Conservation (phyloP, 306 rosid genomes). For the Heteromeles arbutifolia region DNA sequence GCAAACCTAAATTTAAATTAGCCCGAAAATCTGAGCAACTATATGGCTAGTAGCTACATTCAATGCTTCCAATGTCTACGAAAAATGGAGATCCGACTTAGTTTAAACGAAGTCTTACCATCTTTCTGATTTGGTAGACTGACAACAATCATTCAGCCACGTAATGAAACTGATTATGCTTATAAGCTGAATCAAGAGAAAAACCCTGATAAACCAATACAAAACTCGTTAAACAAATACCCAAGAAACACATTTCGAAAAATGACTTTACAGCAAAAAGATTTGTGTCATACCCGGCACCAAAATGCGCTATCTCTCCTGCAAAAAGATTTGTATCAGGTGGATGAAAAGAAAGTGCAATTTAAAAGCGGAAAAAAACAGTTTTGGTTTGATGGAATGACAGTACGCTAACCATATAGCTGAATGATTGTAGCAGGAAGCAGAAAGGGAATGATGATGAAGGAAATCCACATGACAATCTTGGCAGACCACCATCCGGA, state of each 20-base stretch:
- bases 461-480: conserved; percentile 46
- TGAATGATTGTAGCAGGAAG: conserved; percentile 70
- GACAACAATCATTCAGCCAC: conserved; percentile 71
- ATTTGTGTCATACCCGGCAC: too few relatives aligned
- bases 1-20: conserved; percentile 7
- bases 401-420: conserved; percentile 65
- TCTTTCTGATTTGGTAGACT: conserved; percentile 58
- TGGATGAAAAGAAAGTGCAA: not conserved
- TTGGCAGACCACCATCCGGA: conserved; percentile 97
- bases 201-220: conserved; percentile 61
- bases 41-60: not conserved
- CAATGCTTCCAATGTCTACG: not conserved
- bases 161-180: conserved; percentile 85
- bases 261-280: too few relatives aligned
- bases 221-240: conserved; percentile 7
- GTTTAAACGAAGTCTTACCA: conserved; percentile 47
- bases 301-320: conserved; percentile 84
- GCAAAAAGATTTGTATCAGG: conserved; percentile 25
- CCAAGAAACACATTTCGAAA: not conserved
- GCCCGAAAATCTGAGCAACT: not conserved
- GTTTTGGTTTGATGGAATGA: not conserved
- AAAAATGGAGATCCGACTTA: not conserved
- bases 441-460: conserved; percentile 63
- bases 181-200: conserved; percentile 85
- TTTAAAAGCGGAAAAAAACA: too few relatives aligned